Base-by-base conservation (phyloP, 164 flowering plant genomes). In the Stephania yunnanensis region DNA sequence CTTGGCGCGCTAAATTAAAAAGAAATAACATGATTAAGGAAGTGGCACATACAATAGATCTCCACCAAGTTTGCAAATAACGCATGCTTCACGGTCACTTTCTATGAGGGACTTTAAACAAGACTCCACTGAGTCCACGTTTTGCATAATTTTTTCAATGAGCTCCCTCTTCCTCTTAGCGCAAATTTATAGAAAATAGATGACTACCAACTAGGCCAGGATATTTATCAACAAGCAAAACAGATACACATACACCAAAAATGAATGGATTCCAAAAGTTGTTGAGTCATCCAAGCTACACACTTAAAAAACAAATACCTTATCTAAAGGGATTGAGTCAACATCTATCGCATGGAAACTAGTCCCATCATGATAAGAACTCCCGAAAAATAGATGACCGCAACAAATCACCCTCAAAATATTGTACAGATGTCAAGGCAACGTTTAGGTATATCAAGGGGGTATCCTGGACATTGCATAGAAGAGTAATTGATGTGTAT, bases 51-150 rank as follows among this genome's bases (percentile, higher is more conserved):
- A 89, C 93, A 88, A 79, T 77, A 88, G 86, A 74, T 83, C 81
- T 80, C 89, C 94, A 70, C 88, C 89, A 75, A 74, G 84, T 52
- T 83, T 85, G 82, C 94, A 90, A 70, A 77, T 72, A 52, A 74
- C 52, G 72, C 91, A 89, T n/a, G 79, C 71, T 81, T 79, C 78
- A 52, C 73, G 70, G 52, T 75, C 76, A 74, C 19, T 69, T 58
- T 71, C 81, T 3, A 30, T 13, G 70, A 53, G 79, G 68, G 66
- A 45, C 70, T 71, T 77, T 46, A n/a, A 50, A 25, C 78, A 71
- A 71, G 71, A 31, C 22, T 22, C 70, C 50, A 74, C 45, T 71
- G 36, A 68, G 42, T 71, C 77, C 29, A n/a, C 46, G 68, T 11
- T 11, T 11, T 63, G n/a, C 52, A 15, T n/a, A 48, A 46, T 66